Evolutionary conservation across 1,284 basidiomycete species (phyloP), one percentile per base, ranked within the genome.

Genomic region (Sphagnurus paluster): DNA sequence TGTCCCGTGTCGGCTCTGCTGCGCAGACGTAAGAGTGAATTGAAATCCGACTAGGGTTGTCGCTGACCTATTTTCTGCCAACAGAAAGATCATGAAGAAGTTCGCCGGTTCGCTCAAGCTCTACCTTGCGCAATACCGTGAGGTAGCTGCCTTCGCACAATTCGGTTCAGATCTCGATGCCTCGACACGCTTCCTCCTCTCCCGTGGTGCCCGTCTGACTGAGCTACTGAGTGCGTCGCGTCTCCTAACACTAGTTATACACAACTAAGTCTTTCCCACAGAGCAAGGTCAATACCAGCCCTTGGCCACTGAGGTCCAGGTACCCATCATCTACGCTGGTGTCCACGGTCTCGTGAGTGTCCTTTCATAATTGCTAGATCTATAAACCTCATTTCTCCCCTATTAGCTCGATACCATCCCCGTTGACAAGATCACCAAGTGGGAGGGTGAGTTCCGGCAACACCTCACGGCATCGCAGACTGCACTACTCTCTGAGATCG

Each of bases 91-190:
- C 76, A 97, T 98, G 94, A 99, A 98, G 90, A 93, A 97, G 79
- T 98, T 98, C 64, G 95, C 96, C 61, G 96, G 96, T 84, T 98
- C 95, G 56, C 87, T 98, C 65, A 99, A 99, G 81, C 85, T 99
- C 44, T 98, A 98, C 85, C 92, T 99, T 58, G 96, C 96, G 44
- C 96, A 99, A 74, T 99, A 98, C 82, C 95, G 96, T 90, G 96
- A 99, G 82, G 94, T 99, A 59, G 96, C 96, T 60, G 96, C 96
- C 56, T 96, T 97, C 69, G 96, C 96, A 53, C 96, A 98, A 71
- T 99, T 99, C 81, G 96, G 96, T 84, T 99, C 96, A 61, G 96
- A 98, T 76, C 90, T 99, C 65, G 96, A 98, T 79, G 94, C 96
- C 52, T 97, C 96, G 30, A 98, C 96, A 61, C 92, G 93, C 62